Percentiles rank a stretch among this genome's conserved stretches.
Conservation (phyloP, 2,329 filamentous ascomycete genomes). For the Bipolaris cookei region DNA sequence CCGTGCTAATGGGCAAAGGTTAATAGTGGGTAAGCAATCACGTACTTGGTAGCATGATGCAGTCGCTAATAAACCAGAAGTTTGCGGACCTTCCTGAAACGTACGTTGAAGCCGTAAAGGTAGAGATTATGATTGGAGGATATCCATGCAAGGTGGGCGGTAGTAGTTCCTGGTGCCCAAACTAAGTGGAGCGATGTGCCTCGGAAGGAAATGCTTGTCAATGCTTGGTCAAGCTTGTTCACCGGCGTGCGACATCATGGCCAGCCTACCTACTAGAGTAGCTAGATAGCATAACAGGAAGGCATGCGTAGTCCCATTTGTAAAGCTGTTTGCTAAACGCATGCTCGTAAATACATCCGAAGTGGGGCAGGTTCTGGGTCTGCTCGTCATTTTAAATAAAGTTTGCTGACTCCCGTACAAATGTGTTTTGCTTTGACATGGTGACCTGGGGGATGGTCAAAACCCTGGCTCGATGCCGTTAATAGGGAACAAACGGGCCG, state of each 20-base stretch:
- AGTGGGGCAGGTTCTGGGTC: no score
- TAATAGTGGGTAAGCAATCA: slow-evolving; percentile 5
- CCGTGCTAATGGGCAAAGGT: slow-evolving; percentile 9
- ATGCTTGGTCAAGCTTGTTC: slow-evolving; percentile 22
- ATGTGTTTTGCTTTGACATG: neutral
- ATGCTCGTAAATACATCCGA: no score
- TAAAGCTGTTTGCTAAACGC: neutral
- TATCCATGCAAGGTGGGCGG: slow-evolving; percentile 11
- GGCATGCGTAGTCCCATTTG: no score
- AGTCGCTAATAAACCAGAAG: neutral
- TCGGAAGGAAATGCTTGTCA: slow-evolving; percentile 24
- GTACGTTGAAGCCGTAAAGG: slow-evolving; percentile 4
- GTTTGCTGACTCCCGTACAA: neutral
- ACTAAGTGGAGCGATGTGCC: slow-evolving; percentile 15
- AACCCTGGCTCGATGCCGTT: neutral
- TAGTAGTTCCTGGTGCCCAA: slow-evolving; percentile 1
- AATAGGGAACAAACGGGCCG: neutral
- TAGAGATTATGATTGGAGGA: neutral
- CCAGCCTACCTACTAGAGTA: no score
- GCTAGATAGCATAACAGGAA: no score
- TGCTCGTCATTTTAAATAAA: no score
- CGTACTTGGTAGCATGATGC: slow-evolving; percentile 21
- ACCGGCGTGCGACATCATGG: neutral
- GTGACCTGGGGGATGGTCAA: neutral
- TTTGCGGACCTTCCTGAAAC: slow-evolving; percentile 26